Evolutionary conservation across 2,329 filamentous ascomycete species (phyloP).

Genomic region (Nemania abortiva): DNA sequence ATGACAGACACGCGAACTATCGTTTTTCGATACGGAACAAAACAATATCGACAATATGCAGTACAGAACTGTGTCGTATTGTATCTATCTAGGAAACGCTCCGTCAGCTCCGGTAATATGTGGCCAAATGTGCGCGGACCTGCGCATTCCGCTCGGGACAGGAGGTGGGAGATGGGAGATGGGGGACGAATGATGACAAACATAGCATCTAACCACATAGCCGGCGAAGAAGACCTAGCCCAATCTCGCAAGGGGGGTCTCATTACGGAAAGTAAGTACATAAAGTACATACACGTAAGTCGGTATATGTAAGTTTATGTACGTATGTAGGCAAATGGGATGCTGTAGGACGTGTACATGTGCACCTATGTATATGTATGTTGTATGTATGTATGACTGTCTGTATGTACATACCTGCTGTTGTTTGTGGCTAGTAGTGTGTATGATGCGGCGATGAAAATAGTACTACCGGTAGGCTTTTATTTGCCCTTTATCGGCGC

Average conservation of each 20-base stretch:
- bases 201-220: constrained; percentile 25
- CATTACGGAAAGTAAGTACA: constrained; percentile 20
- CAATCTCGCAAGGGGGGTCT: constrained; percentile 25
- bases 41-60: background rate
- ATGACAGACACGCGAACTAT: constrained; percentile 8
- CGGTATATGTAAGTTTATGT: background rate
- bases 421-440: background rate
- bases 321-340: background rate
- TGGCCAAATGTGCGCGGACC: constrained; percentile 28
- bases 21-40: constrained; percentile 20
- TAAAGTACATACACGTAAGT: constrained; percentile 3
- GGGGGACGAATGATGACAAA: constrained; percentile 31
- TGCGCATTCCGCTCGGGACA: constrained; percentile 35
- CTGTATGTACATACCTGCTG: background rate
- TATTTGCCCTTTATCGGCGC: background rate
- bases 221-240: constrained; percentile 21
- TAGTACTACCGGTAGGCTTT: background rate
- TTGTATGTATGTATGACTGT: background rate
- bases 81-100: constrained; percentile 18
- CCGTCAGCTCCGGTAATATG: constrained; percentile 37
- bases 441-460: background rate
- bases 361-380: background rate
- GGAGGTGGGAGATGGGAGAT: constrained; percentile 18
- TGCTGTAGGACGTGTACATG: constrained; percentile 5
- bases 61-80: background rate